Conservation (phyloP, 1,139 yeast genomes). For the Insectozyma bohioensis region DNA sequence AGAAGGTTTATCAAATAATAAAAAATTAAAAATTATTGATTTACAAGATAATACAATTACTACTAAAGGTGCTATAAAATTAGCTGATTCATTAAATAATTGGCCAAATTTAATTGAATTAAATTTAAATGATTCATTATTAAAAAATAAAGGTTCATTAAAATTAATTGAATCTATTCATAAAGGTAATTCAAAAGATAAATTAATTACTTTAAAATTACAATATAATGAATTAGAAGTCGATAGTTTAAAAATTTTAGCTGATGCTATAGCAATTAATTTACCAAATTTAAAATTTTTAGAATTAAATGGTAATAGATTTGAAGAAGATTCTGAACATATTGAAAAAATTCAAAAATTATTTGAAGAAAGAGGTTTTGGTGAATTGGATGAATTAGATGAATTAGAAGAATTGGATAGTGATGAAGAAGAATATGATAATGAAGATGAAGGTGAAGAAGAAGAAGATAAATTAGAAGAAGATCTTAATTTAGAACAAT, state of each 20-base stretch:
- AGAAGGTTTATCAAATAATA: conserved; percentile 67
- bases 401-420: conserved; percentile 90
- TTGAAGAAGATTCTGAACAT: conserved; percentile 48
- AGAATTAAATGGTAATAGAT: conserved; percentile 91
- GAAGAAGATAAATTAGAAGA: conserved; percentile 49
- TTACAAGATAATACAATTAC: conserved; percentile 96
- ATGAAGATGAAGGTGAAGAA: conserved; percentile 62
- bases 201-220: conserved; percentile 61
- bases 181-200: conserved; percentile 31
- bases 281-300: conserved; percentile 62
- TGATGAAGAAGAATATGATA: conserved; percentile 76
- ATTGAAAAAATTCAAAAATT: conserved; percentile 40
- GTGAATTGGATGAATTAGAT: conserved; percentile 87
- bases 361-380: conserved; percentile 72
- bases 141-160: conserved; percentile 74
- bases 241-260: conserved; percentile 58
- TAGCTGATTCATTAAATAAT: conserved; percentile 47
- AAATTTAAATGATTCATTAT: conserved; percentile 84
- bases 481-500: conserved; percentile 52
- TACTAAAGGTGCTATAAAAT: conserved; percentile 55
- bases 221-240: conserved; percentile 89
- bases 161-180: conserved; percentile 50
- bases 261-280: conserved; percentile 49
- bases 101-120: conserved; percentile 63
- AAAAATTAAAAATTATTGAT: conserved; percentile 67